Conservation (phyloP, 2,329 filamentous ascomycete species). For the Ophiocordyceps camponoti-saundersi region DNA sequence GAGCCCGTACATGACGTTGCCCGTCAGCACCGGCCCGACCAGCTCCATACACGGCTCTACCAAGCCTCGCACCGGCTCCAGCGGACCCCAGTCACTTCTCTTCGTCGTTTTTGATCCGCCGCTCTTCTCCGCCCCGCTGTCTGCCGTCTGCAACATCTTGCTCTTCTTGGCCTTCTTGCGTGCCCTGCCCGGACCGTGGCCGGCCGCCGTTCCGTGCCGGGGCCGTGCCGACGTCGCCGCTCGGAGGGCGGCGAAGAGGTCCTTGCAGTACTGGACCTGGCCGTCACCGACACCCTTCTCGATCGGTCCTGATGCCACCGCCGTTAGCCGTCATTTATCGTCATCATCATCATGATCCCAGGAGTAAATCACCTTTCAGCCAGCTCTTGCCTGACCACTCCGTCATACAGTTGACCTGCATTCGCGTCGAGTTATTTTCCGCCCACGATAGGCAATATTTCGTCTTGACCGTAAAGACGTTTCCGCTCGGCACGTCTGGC, state of each 20-base stretch:
- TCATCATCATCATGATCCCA: neutral
- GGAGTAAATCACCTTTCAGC: slow-evolving; percentile 58
- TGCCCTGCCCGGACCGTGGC: slow-evolving; percentile 35
- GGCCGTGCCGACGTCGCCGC: slow-evolving; percentile 52
- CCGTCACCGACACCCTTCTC: slow-evolving; percentile 91
- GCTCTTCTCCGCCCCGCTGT: slow-evolving; percentile 21
- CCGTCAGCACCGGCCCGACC: slow-evolving; percentile 52
- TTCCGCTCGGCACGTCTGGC: slow-evolving; percentile 88
- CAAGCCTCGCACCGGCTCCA: slow-evolving; percentile 61
- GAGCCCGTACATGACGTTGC: slow-evolving; percentile 62
- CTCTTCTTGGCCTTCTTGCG: slow-evolving; percentile 40
- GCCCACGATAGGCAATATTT: slow-evolving; percentile 92
- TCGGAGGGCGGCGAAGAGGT: slow-evolving; percentile 59
- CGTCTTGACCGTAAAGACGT: slow-evolving; percentile 81
- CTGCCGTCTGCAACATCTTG: slow-evolving; percentile 26
- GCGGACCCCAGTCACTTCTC: slow-evolving; percentile 50
- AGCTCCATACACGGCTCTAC: slow-evolving; percentile 56
- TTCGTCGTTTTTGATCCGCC: slow-evolving; percentile 22
- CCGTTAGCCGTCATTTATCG: neutral
- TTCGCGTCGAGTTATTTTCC: slow-evolving; percentile 65
- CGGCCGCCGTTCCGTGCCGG: slow-evolving; percentile 27
- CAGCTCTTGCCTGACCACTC: slow-evolving; percentile 98
- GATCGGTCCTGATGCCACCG: slow-evolving; percentile 55
- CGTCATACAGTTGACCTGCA: slow-evolving; percentile 77
- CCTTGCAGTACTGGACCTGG: slow-evolving; percentile 67